Evolutionary conservation across 2,329 filamentous ascomycete species (phyloP).

Genomic region (Trichoderma breve): DNA sequence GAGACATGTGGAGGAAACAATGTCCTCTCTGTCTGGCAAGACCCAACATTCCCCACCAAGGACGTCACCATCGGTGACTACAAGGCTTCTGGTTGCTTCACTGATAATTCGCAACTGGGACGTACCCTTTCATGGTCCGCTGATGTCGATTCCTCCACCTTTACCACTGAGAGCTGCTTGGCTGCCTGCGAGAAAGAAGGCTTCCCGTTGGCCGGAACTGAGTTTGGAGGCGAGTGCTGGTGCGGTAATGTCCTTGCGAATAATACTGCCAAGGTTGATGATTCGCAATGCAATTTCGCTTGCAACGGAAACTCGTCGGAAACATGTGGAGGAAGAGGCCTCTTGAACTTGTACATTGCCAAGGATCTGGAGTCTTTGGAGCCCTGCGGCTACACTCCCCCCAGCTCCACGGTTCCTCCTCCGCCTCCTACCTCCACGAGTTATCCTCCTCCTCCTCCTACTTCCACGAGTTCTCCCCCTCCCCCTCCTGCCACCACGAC

Average conservation of each 20-base stretch:
- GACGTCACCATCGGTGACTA: constrained; percentile 53
- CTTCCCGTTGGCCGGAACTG: constrained; percentile 49
- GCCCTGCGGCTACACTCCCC: constrained; percentile 44
- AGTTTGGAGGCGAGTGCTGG: constrained; percentile 47
- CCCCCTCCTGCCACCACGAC: constrained; percentile 22
- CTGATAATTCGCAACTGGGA: constrained; percentile 41
- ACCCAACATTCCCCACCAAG: constrained; percentile 46
- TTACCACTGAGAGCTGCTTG: constrained; percentile 46
- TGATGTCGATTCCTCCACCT: constrained; percentile 33
- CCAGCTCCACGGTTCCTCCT: constrained; percentile 23
- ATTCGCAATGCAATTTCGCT: constrained; percentile 46
- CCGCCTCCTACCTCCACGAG: constrained; percentile 22
- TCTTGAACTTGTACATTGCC: constrained; percentile 48
- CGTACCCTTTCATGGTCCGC: constrained; percentile 47
- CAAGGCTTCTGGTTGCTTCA: constrained; percentile 61
- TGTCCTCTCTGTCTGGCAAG: constrained; percentile 48
- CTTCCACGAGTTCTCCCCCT: not conserved
- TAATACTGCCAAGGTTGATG: constrained; percentile 37
- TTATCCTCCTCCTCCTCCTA: constrained; percentile 17
- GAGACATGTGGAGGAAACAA: constrained; percentile 48
- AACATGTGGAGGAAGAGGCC: constrained; percentile 44
- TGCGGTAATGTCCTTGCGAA: constrained; percentile 55
- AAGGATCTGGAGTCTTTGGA: constrained; percentile 49
- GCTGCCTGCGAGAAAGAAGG: constrained; percentile 42
- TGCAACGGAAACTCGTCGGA: constrained; percentile 48